A percentile compares a stretch with the other conserved stretches of the same genome.
Conservation (phyloP, 768 basidiomycete species). For the Ephemerocybe angulata region DNA sequence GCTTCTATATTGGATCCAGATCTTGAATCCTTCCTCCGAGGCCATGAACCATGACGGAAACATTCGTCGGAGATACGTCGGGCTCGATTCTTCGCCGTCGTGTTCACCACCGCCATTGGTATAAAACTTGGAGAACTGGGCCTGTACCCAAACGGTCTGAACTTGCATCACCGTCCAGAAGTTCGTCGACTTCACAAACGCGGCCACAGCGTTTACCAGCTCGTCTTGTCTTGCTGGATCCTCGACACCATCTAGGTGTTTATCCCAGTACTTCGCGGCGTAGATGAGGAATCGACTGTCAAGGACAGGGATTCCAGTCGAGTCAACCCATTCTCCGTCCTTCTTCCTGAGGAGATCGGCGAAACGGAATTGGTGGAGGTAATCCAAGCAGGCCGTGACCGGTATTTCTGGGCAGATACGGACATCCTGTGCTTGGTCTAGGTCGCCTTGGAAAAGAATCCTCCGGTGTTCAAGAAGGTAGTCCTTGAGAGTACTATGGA, state of each 20-base stretch:
- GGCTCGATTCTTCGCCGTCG: background rate
- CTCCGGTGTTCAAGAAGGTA: constrained; percentile 19
- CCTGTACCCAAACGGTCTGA: constrained; percentile 29
- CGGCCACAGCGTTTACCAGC: constrained; percentile 12
- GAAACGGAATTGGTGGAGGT: constrained; percentile 21
- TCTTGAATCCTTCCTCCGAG: background rate
- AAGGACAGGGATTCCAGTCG: constrained; percentile 15
- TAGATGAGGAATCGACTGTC: constrained; percentile 25
- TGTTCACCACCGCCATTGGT: background rate
- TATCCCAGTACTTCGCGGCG: constrained; percentile 31
- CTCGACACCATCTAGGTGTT: constrained; percentile 22
- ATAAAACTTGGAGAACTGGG: constrained; percentile 21
- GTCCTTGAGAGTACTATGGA: constrained; percentile 24
- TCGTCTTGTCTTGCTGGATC: background rate
- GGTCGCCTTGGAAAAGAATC: constrained; percentile 10
- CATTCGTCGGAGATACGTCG: constrained; percentile 9
- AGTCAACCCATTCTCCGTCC: constrained; percentile 21
- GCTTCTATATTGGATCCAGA: constrained; percentile 19
- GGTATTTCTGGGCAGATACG: constrained; percentile 15
- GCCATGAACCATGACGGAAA: constrained; percentile 26
- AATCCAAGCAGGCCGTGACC: constrained; percentile 23
- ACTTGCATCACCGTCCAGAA: constrained; percentile 29
- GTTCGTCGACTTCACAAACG: constrained; percentile 24
- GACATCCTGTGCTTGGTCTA: constrained; percentile 2
- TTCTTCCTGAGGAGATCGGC: constrained; percentile 13